A percentile compares a stretch with the other conserved stretches of the same genome.
Conservation (phyloP, 2,329 filamentous ascomycete genomes). For the Pseudogymnoascus sp. region DNA sequence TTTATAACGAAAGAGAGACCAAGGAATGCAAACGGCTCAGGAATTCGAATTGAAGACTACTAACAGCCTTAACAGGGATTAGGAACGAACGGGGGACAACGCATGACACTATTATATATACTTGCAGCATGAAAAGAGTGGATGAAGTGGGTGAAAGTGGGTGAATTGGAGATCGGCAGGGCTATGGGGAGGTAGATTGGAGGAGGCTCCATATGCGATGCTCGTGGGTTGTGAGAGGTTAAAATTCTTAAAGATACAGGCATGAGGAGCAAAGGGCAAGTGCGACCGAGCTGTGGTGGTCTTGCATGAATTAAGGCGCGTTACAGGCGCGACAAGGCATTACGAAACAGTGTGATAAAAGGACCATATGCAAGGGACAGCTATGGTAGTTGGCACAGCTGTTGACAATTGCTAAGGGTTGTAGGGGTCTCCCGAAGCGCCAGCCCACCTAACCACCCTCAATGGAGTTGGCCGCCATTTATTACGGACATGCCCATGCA, state of each 20-base stretch:
- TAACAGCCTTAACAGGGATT: constrained; percentile 3
- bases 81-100: background rate
- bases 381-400: background rate
- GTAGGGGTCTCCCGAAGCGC: background rate
- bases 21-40: background rate
- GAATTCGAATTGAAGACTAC: constrained; percentile 3
- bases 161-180: constrained; percentile 1
- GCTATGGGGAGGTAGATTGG: constrained; percentile 2
- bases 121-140: constrained; percentile 5
- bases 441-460: background rate
- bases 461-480: background rate
- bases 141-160: background rate
- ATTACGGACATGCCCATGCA: background rate
- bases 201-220: constrained; percentile 6
- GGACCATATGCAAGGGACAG: background rate
- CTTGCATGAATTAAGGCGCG: background rate
- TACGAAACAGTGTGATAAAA: background rate
- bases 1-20: background rate
- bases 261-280: background rate
- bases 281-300: background rate
- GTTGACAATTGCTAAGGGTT: too few species aligned
- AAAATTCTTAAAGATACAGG: background rate
- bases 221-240: background rate
- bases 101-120: constrained; percentile 8
- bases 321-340: constrained; percentile 1